phyloP scores from a whole-genome alignment of 768 basidiomycete species.

The Trametes elegans region DNA sequence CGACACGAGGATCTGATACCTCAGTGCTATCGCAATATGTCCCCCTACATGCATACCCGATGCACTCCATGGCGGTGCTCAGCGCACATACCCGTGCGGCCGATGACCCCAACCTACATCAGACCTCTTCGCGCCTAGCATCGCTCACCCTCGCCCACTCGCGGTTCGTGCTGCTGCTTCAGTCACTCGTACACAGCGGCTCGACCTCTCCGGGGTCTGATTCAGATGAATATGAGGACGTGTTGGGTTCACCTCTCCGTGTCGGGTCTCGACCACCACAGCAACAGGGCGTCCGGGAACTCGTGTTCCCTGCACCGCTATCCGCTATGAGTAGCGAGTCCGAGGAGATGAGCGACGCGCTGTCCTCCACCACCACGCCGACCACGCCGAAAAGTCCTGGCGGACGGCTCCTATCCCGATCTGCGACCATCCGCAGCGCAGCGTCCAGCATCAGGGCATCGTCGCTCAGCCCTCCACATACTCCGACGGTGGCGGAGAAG shows the following conservation, averaged over 20 bases:
- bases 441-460: slow-evolving; percentile 6
- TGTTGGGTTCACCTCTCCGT: slow-evolving; percentile 17
- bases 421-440: slow-evolving; percentile 8
- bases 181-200: slow-evolving; percentile 69
- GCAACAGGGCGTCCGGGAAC: slow-evolving; percentile 43
- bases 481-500: slow-evolving; percentile 7
- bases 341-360: background rate
- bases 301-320: slow-evolving; percentile 75
- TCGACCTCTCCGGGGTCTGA: slow-evolving; percentile 39
- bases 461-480: slow-evolving; percentile 12
- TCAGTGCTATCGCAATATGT: slow-evolving; percentile 65
- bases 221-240: slow-evolving; percentile 41
- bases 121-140: slow-evolving; percentile 40
- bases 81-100: slow-evolving; percentile 28
- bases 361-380: background rate
- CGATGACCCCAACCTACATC: slow-evolving; percentile 28
- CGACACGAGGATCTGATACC: background rate
- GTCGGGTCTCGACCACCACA: slow-evolving; percentile 24
- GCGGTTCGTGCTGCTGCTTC: slow-evolving; percentile 70
- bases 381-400: background rate
- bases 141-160: slow-evolving; percentile 63
- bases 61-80: slow-evolving; percentile 58
- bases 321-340: slow-evolving; percentile 38
- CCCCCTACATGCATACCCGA: slow-evolving; percentile 69
- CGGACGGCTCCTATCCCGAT: slow-evolving; percentile 7